Evolutionary conservation across 2,329 filamentous ascomycete genomes (phyloP), one percentile per base, ranked within the genome.

Genomic region (Cladophialophora yegresii): DNA sequence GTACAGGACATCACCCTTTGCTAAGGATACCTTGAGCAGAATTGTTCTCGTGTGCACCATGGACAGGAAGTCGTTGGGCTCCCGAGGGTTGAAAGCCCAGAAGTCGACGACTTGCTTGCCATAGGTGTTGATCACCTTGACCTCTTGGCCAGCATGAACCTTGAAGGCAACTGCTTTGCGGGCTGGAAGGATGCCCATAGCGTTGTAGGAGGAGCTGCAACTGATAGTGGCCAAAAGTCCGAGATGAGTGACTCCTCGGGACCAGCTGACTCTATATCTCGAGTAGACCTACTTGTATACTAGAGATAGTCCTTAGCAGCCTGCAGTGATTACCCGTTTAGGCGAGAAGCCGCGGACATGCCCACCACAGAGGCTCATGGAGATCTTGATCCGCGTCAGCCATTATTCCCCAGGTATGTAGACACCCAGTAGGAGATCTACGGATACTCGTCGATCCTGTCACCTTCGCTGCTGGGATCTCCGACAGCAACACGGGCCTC

Each of bases 81-180:
- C 61, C 9, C 47, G 23, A n/a, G 79, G 73, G n/a, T 79, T 77
- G 64, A 82, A 79, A 2, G 78, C 79, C 79, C 79, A 82, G 49
- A 80, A 81, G 67, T 83, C 81, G 47, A 82, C 74, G 22, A 83
- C 80, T 72, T 82, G 80, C 60, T 80, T 79, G 54, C 80, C 81
- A 63, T 77, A 71, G 0, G 80, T 81, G 71, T 82, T 82, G 69
- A 75, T 77, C 59, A 82, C 74, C 63, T 77, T 80, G 67, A 82
- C 72, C 49, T 73, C 74, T 65, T 82, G 78, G 45, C 75, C 74
- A 4, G 69, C 63, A 30, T 69, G 68, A 56, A 81, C 71, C n/a
- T 72, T 51, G 36, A 79, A 73, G 62, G 79, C 78, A 26, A 76
- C 76, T 2, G 73, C 78, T 63, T 76, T 77, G 55, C 80, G 78